Percentiles rank a stretch among this genome's conserved stretches.
phyloP scores from a whole-genome alignment of 2,329 filamentous ascomycete species.

The Alternaria hordeiaustralica region DNA sequence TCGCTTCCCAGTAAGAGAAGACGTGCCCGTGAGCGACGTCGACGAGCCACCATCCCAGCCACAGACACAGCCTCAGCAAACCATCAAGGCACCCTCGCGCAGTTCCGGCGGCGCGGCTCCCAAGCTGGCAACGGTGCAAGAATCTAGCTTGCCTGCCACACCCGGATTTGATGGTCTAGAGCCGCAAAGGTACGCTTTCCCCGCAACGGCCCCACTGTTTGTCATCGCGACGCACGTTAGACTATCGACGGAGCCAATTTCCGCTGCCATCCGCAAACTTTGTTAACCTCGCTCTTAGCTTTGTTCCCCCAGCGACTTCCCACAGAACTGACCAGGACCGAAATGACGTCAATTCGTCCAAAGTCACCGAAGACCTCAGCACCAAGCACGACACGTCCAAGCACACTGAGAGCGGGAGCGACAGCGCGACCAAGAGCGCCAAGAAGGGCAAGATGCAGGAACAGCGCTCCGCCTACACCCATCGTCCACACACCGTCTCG shows the following conservation, averaged over 20 bases:
- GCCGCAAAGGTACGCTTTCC: conserved; percentile 40
- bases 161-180: conserved; percentile 58
- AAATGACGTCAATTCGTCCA: conserved; percentile 54
- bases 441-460: conserved; percentile 42
- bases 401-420: conserved; percentile 67
- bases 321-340: conserved; percentile 47
- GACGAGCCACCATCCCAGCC: conserved; percentile 41
- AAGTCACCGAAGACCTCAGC: conserved; percentile 56
- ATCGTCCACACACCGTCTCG: conserved; percentile 57
- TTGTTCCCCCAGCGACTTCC: conserved; percentile 20
- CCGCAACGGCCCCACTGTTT: conserved; percentile 38
- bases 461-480: conserved; percentile 55
- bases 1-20: conserved; percentile 38
- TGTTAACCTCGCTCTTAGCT: conserved; percentile 31
- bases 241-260: conserved; percentile 25
- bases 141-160: conserved; percentile 77
- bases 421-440: conserved; percentile 57
- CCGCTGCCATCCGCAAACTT: conserved; percentile 20
- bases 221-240: conserved; percentile 34
- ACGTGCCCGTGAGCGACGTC: conserved; percentile 39
- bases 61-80: conserved; percentile 19
- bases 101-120: conserved; percentile 64
- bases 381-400: conserved; percentile 49
- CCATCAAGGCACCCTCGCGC: conserved; percentile 55
- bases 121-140: conserved; percentile 87